Conservation (phyloP, 2,329 filamentous ascomycete genomes). For the Cyphellophora attinorum region DNA sequence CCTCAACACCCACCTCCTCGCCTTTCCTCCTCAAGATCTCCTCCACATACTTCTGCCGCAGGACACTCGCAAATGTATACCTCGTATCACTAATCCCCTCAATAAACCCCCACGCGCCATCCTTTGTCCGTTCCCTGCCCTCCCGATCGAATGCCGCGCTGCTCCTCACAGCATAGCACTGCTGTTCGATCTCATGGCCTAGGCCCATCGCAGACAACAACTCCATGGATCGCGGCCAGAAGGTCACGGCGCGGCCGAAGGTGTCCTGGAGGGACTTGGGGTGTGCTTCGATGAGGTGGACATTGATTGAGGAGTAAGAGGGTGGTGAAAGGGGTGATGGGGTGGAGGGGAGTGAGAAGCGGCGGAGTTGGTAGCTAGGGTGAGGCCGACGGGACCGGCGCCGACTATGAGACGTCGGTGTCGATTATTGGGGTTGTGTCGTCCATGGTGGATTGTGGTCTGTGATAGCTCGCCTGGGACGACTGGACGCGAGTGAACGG, state of each 20-base stretch:
- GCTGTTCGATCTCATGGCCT: constrained; percentile 40
- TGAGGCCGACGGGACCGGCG: constrained; percentile 14
- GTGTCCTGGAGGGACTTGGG: constrained; percentile 39
- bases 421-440: no score
- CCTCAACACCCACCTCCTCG: constrained; percentile 25
- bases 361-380: constrained; percentile 15
- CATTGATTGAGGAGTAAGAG: constrained; percentile 19
- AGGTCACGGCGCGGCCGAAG: constrained; percentile 46
- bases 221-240: constrained; percentile 43
- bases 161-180: constrained; percentile 42
- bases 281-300: constrained; percentile 41
- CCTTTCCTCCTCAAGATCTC: constrained; percentile 39
- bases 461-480: no score
- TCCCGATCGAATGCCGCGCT: constrained; percentile 39
- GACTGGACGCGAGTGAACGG: no score
- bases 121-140: constrained; percentile 35
- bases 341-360: constrained; percentile 19
- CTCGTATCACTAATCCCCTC: constrained; percentile 42
- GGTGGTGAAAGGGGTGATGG: not conserved
- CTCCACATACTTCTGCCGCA: constrained; percentile 48
- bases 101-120: constrained; percentile 43
- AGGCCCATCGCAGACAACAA: constrained; percentile 44
- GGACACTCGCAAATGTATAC: constrained; percentile 44
- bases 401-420: constrained; percentile 22
- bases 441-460: no score